A percentile compares a stretch with the other conserved stretches of the same genome.
phyloP scores from a whole-genome alignment of 345 rosid genomes.

The Rhizophora mangle region DNA sequence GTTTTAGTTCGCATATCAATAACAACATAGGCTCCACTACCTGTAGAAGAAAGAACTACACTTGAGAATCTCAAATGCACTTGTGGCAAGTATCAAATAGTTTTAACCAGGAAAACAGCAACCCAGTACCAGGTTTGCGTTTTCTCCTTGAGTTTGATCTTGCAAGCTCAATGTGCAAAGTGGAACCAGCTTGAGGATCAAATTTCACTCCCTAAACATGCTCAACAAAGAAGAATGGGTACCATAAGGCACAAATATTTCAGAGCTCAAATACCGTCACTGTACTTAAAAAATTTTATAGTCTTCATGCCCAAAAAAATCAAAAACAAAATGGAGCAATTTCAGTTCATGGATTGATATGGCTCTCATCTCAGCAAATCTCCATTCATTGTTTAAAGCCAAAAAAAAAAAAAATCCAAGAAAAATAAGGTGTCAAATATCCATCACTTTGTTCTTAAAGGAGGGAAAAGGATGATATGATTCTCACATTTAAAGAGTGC shows the following conservation, averaged over 20 bases:
- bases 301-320: no score
- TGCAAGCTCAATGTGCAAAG: slow-evolving; percentile 78
- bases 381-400: no score
- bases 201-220: slow-evolving; percentile 67
- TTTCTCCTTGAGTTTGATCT: slow-evolving; percentile 81
- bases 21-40: slow-evolving; percentile 74
- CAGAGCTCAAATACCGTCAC: neutral
- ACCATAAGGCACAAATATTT: neutral
- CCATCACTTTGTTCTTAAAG: no score
- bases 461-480: no score
- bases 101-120: neutral
- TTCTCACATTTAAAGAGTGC: slow-evolving; percentile 69
- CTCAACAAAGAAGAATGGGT: slow-evolving; percentile 11
- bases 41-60: slow-evolving; percentile 28
- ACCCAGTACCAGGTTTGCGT: slow-evolving; percentile 52
- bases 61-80: slow-evolving; percentile 2
- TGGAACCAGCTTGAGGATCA: slow-evolving; percentile 75
- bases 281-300: no score
- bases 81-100: neutral
- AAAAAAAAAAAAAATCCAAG: no score
- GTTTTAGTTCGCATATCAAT: slow-evolving; percentile 63
- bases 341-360: no score
- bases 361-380: no score
- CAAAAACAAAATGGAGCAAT: no score
- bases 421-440: no score